phyloP scores from a whole-genome alignment of 2,329 filamentous ascomycete genomes.

The Ophiocordyceps polyrhachis-furcata region DNA sequence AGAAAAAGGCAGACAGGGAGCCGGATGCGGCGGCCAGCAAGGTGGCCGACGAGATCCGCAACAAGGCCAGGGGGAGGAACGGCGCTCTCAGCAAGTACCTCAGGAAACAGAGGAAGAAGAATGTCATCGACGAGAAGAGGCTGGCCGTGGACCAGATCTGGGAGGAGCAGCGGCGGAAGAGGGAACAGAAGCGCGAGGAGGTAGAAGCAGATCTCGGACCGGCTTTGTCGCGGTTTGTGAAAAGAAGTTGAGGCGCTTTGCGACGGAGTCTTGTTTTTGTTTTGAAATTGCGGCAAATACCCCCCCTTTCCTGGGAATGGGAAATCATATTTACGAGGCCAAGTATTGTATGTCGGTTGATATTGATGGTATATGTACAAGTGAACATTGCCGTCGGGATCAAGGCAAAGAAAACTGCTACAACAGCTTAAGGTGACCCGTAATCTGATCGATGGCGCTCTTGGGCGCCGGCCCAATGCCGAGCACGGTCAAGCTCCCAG shows the following conservation, averaged over 20 bases:
- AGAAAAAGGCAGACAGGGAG: constrained; percentile 59
- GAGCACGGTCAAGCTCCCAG: constrained; percentile 79
- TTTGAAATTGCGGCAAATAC: constrained; percentile 8
- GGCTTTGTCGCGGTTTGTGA: constrained; percentile 68
- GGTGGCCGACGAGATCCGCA: constrained; percentile 44
- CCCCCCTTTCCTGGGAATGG: constrained; percentile 1
- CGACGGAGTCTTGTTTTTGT: neutral
- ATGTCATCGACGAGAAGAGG: constrained; percentile 91
- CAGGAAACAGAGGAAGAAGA: constrained; percentile 79
- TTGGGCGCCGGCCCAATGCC: constrained; percentile 69
- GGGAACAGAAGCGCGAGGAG: constrained; percentile 41
- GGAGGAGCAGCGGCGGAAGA: constrained; percentile 50
- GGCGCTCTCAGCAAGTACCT: constrained; percentile 74
- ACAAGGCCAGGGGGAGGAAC: constrained; percentile 76
- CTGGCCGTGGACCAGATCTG: constrained; percentile 70
- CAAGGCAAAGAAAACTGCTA: constrained; percentile 19
- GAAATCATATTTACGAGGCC: too few relatives aligned
- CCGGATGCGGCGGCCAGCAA: constrained; percentile 49
- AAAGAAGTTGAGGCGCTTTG: constrained; percentile 32
- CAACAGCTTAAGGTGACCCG: constrained; percentile 66
- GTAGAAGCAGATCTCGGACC: constrained; percentile 62
- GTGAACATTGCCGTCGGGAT: too few relatives aligned
- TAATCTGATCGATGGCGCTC: constrained; percentile 72
- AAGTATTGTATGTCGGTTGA: too few relatives aligned
- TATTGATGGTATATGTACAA: too few relatives aligned